Evolutionary conservation across 2,329 filamentous ascomycete genomes (phyloP).

Genomic region (Metarhizium humberi): DNA sequence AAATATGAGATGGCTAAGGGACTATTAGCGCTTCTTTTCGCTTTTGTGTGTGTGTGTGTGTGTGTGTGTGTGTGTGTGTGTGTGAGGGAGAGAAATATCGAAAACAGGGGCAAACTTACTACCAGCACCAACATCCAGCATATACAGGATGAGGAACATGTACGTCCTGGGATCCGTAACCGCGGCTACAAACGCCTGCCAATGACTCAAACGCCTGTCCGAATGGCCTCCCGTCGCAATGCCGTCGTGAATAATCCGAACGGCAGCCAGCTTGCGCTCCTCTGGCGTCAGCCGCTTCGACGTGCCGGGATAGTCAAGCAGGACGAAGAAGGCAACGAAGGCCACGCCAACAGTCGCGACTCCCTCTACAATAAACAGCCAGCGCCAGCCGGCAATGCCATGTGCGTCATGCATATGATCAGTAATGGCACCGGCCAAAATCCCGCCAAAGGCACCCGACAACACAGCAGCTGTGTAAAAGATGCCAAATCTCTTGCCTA

Average conservation of each 20-base stretch:
- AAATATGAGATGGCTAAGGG: slow-evolving; percentile 37
- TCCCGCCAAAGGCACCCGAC: slow-evolving; percentile 55
- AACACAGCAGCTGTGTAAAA: slow-evolving; percentile 49
- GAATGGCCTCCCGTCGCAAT: slow-evolving; percentile 23
- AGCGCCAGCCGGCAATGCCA: slow-evolving; percentile 48
- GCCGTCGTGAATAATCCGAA: slow-evolving; percentile 5
- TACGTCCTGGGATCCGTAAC: slow-evolving; percentile 13
- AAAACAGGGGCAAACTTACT: slow-evolving; percentile 4
- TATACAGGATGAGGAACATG: slow-evolving; percentile 6
- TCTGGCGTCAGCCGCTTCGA: slow-evolving; percentile 50
- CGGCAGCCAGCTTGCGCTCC: slow-evolving; percentile 4
- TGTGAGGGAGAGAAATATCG: not conserved
- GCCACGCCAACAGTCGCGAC: slow-evolving; percentile 44
- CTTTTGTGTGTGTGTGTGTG: not conserved
- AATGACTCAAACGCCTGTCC: not conserved
- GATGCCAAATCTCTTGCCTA: slow-evolving; percentile 41
- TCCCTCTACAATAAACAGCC: slow-evolving; percentile 62
- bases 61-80: not conserved
- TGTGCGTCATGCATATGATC: slow-evolving; percentile 45
- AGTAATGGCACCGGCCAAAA: slow-evolving; percentile 51
- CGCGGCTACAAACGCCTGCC: slow-evolving; percentile 16
- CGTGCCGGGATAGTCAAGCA: slow-evolving; percentile 58
- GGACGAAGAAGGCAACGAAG: slow-evolving; percentile 47
- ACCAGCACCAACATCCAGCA: slow-evolving; percentile 27
- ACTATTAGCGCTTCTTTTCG: not conserved